Base-by-base conservation (phyloP, 306 rosid genomes). In the Begonia loranthoides region DNA sequence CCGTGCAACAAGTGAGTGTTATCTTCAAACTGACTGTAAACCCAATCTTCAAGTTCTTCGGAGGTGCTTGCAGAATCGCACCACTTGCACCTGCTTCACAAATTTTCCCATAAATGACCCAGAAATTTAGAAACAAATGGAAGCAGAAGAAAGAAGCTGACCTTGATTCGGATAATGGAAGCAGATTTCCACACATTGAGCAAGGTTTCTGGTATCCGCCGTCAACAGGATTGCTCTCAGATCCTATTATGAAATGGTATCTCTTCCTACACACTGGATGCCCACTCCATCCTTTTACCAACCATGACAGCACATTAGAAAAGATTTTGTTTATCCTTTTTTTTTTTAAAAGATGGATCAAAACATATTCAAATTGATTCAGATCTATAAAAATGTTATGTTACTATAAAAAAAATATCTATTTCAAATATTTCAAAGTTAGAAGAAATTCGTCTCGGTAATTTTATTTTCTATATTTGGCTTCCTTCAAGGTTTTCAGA, bases 151-250 rank as follows among this genome's bases (percentile, higher is more conserved):
- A 52, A 57, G 28, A 64, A 22, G 72, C 95, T 76, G 78, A 90
- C 99, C 76, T 86, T 82, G 99, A 86, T 69, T 90, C 99, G 13
- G 93, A 90, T 75, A 90, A 70, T 62, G 66, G 87, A 76, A 90
- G 73, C 61, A 70, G 83, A 72, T 90, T 95, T 58, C 99, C 99
- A 66, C 99, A 90, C 70, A 90, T 82, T 83, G 86, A 80, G 66
- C 99, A 90, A 41, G 99, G 95, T 73, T 86, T 90, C 60, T 86
- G 92, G 76, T 86, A 82, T 47, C 92, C 95, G 57, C 99, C 95
- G 9, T 28, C 36, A 63, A 90, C 82, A 72, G 95, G 80, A 69
- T 79, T 76, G 59, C 94, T 95, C 76, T 85, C 84, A 15, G 94
- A 81, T 65, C 83, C 86, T 62, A 90, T 80, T 41, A 90, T 90